Evolutionary conservation across 306 rosid genomes (phyloP), one percentile per base, ranked within the genome.

Genomic region (Trifolium repens): DNA sequence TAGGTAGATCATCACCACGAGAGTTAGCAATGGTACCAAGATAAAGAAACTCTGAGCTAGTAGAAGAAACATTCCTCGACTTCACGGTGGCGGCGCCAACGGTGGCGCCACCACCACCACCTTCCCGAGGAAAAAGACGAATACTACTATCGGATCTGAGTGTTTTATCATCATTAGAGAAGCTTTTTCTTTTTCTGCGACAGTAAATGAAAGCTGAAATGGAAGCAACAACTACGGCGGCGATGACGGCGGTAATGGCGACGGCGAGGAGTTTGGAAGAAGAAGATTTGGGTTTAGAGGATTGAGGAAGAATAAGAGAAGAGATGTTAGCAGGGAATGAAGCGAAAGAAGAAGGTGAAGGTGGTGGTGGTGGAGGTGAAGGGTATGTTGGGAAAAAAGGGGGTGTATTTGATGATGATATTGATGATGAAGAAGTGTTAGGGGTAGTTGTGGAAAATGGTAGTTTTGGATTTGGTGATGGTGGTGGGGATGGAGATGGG

Each of bases 241-340:
- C 78, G 53, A 77, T 8, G 3, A 87, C 89, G 15, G 93, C 83
- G 12, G 88, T 64, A 77, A 89, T 67, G 30, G 90, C 69, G 47
- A 86, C 60, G 3, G 81, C 85, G 35, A 85, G 47, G 62, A 89
- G 81, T 42, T 86, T 87, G 17, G 67, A 40, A n/a, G 96, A 80
- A 5, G 78, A 67, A 12, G 86, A 76, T 26, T 74, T 76, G 57
- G 84, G 4, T 1, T 78, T 60, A 4, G 86, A 65, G 17, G 91
- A 1, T 12, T 80, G 85, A 13, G 99, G 99, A 52, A 92, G 67
- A 19, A 87, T 89, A 22, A 94, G 92, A 14, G 97, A 90, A 61
- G 99, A 92, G 42, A 94, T 92, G 64, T 94, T 94, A 2, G 97
- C 97, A 3, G 98, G 98, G 82, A 91, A 94, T 24, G 98, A 83